Base-by-base conservation (phyloP, 2,329 filamentous ascomycete species). In the Stagonosporopsis tanaceti region DNA sequence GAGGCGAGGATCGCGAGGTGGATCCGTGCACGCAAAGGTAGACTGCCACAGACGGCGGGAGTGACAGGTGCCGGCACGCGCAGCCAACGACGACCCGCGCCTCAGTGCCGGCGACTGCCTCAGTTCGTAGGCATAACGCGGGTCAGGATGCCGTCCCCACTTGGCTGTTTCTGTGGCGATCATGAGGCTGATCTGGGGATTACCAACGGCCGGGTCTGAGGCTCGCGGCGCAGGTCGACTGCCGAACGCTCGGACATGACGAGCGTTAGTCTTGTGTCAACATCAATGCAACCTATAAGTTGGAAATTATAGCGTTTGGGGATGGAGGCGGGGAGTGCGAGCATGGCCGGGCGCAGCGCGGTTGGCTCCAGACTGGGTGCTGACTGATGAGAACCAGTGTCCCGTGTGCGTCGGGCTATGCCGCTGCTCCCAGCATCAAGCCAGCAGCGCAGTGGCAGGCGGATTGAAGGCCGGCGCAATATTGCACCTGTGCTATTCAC, bases 381-480 rank as follows among this genome's bases (percentile, higher is more conserved):
- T 47, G 45, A 42, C 32, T 47, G 45, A 42, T 24, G 40, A 22
- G 50, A 50, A 54, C 50, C 39, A 38, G 34, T 38, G 55, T 58
- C 45, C 50, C 50, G 50, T 50, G 37, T 35, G 38, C 37, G 56
- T 59, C 50, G 45, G 50, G 50, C 35, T 40, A 59, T 59, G 50
- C 50, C 46, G 45, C 46, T 41, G 14, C 34, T 50, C n/a, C 56
- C 50, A 41, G 56, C 56, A 59, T 53, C 35, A 53, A 53, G 56
- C 56, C 28, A 38, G 56, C 11, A 50, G 28, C 39, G 30, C 39
- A 15, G 54, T 34, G 25, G 35, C 50, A 51, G 7, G n/a, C 37
- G 30, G 11, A 22, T 34, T 15, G 20, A 25, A n/a, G 9, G 25
- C 17, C 50, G 32, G 27, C 45, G 22, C 17, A 24, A 41, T 32